Evolutionary conservation across 768 basidiomycete genomes (phyloP), one percentile per base, ranked within the genome.

Genomic region (Termitomyces sp.): DNA sequence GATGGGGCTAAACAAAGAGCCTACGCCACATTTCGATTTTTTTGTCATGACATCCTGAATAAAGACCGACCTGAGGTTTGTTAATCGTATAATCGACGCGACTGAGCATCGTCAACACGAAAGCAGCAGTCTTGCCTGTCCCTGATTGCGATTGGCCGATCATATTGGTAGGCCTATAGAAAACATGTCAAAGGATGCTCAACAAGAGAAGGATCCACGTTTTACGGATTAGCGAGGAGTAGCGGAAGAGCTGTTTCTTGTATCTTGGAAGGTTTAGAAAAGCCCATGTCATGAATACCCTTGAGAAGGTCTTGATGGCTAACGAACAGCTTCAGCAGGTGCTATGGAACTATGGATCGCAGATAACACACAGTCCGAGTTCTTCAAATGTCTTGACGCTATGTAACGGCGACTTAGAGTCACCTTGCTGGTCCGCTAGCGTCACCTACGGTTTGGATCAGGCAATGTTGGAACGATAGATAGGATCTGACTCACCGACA

Each of bases 71-170:
- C 74, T 98, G 96, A 23, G 95, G 89, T 61, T 88, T 87, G 62
- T 89, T 82, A 44, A 86, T 76, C 21, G 83, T 78, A 64, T 89
- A 95, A 72, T 98, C 93, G 46, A 98, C 82, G 40, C 96, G 86
- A 68, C 90, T 95, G 16, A 98, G 82, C 95, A 99, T 98, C 11
- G 96, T 95, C 48, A 99, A 79, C 12, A 95, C 92, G 70, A 99
- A 99, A 10, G 97, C 97, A 4, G 97, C 97, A 2, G 97, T 98
- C 77, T 99, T 99, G 48, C 97, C 97, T 9, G 97, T 99, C 38
- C 97, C 97, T 34, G 97, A 98, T 67, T 99, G 97, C 51, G 95
- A 98, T 75, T 99, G 97, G 17, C 95, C 97, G 68, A 98, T 98
- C 89, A 98, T 95, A 73, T 98, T 98, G 52, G 87, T 89, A 11